These are phyloP conservation scores for Peterozyma toletana DNA, from an alignment of 805 yeast genomes.

Conservation along the genomic window DNA sequence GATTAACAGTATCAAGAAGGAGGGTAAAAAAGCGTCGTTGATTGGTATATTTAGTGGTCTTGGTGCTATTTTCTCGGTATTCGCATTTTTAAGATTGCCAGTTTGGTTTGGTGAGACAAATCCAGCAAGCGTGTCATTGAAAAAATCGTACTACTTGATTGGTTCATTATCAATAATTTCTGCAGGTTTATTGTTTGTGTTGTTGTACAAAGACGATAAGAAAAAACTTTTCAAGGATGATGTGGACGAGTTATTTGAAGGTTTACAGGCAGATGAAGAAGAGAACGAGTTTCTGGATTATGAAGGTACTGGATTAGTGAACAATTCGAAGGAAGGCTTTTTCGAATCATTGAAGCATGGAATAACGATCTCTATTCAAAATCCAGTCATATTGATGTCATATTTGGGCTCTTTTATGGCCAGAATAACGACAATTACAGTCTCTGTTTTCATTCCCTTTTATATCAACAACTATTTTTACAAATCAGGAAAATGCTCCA, in stretches of 20 bases:
- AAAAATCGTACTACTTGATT: slow-evolving; percentile 40
- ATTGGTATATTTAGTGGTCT: slow-evolving; percentile 58
- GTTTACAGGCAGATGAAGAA: slow-evolving; percentile 19
- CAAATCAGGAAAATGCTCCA: slow-evolving; percentile 40
- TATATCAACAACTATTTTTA: slow-evolving; percentile 51
- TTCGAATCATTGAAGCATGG: slow-evolving; percentile 36
- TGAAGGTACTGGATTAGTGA: background rate
- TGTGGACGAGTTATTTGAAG: slow-evolving; percentile 24
- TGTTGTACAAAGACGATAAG: slow-evolving; percentile 38
- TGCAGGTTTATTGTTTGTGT: slow-evolving; percentile 30
- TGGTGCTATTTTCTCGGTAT: slow-evolving; percentile 62
- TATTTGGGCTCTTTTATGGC: slow-evolving; percentile 58
- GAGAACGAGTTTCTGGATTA: slow-evolving; percentile 12
- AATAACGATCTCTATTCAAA: slow-evolving; percentile 33
- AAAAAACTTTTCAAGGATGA: slow-evolving; percentile 20
- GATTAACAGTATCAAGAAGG: slow-evolving; percentile 21
- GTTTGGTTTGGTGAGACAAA: slow-evolving; percentile 31
- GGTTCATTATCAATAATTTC: slow-evolving; percentile 32
- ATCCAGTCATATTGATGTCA: slow-evolving; percentile 44
- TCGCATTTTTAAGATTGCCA: slow-evolving; percentile 50
- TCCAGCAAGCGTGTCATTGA: slow-evolving; percentile 37
- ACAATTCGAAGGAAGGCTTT: slow-evolving; percentile 9
- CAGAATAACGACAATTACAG: slow-evolving; percentile 52
- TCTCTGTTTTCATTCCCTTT: slow-evolving; percentile 56
- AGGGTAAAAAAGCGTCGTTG: slow-evolving; percentile 53